phyloP scores from a whole-genome alignment of 306 rosid species.

The Casuarina glauca region DNA sequence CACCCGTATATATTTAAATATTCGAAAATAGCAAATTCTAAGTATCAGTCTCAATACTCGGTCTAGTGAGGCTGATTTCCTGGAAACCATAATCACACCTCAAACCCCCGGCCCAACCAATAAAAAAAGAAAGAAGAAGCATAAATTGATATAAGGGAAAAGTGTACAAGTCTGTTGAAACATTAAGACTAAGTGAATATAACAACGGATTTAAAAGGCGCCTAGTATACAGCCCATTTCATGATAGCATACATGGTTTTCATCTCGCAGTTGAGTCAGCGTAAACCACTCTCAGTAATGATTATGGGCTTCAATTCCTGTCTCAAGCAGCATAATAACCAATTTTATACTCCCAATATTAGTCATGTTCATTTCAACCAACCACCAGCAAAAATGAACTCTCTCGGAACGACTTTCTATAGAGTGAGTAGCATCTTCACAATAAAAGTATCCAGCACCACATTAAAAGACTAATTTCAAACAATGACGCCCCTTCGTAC shows the following conservation, averaged over 20 bases:
- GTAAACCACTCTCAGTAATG: too few species aligned
- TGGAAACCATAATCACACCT: neutral
- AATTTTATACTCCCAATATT: neutral
- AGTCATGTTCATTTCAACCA: neutral
- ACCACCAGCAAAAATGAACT: neutral
- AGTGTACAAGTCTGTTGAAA: neutral
- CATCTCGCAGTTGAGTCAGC: too few species aligned
- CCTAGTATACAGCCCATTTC: too few species aligned
- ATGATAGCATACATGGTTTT: too few species aligned
- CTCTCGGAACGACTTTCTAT: neutral
- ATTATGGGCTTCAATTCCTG: too few species aligned
- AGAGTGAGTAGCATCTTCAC: neutral
- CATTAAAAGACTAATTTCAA: neutral
- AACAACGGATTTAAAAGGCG: neutral
- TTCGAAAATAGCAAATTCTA: neutral
- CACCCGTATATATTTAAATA: neutral
- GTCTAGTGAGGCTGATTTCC: neutral
- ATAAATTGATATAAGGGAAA: too few species aligned
- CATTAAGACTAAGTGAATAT: constrained; percentile 1
- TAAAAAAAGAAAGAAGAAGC: neutral
- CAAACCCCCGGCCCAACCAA: neutral
- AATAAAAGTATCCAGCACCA: neutral
- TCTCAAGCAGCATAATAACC: neutral
- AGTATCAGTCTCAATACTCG: neutral
- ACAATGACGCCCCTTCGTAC: neutral